phyloP scores from a whole-genome alignment of 2,329 filamentous ascomycete genomes.

The Colletotrichum sidae region DNA sequence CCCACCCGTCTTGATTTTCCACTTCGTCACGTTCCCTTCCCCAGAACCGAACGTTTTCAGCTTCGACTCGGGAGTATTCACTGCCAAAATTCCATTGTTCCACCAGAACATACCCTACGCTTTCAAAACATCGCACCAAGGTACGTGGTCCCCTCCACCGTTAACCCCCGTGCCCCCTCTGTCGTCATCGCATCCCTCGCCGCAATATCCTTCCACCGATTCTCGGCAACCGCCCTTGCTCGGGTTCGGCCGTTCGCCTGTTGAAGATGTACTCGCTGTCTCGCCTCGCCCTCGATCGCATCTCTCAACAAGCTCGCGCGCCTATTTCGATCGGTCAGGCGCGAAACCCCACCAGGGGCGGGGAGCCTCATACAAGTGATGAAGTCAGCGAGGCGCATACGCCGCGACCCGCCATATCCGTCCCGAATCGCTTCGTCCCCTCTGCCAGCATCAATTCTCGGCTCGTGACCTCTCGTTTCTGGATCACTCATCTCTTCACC shows the following conservation, averaged over 20 bases:
- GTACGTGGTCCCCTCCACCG: slow-evolving; percentile 39
- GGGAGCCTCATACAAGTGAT: slow-evolving; percentile 37
- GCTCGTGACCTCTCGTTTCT: too few species aligned
- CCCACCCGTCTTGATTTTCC: slow-evolving; percentile 37
- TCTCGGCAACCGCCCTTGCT: slow-evolving; percentile 30
- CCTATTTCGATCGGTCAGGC: slow-evolving; percentile 33
- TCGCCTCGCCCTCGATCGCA: slow-evolving; percentile 26
- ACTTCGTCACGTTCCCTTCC: slow-evolving; percentile 38
- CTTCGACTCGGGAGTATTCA: slow-evolving; percentile 29
- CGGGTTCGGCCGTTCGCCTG: slow-evolving; percentile 13
- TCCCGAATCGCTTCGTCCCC: slow-evolving; percentile 3
- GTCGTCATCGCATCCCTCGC: slow-evolving; percentile 53
- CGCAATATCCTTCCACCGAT: slow-evolving; percentile 34
- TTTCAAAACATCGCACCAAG: slow-evolving; percentile 38
- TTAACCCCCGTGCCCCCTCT: slow-evolving; percentile 48
- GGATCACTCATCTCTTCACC: not conserved
- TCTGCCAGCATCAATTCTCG: slow-evolving; percentile 15
- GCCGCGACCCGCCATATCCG: slow-evolving; percentile 15
- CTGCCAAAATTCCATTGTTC: slow-evolving; percentile 32
- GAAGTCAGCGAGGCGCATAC: slow-evolving; percentile 39
- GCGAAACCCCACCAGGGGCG: slow-evolving; percentile 39
- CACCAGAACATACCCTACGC: slow-evolving; percentile 33
- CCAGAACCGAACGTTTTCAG: slow-evolving; percentile 25
- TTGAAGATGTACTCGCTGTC: slow-evolving; percentile 18
- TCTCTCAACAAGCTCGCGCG: slow-evolving; percentile 26